These are phyloP conservation scores for Fusarium temperatum DNA, from an alignment of 2,329 filamentous ascomycete genomes.

Conservation along the genomic window DNA sequence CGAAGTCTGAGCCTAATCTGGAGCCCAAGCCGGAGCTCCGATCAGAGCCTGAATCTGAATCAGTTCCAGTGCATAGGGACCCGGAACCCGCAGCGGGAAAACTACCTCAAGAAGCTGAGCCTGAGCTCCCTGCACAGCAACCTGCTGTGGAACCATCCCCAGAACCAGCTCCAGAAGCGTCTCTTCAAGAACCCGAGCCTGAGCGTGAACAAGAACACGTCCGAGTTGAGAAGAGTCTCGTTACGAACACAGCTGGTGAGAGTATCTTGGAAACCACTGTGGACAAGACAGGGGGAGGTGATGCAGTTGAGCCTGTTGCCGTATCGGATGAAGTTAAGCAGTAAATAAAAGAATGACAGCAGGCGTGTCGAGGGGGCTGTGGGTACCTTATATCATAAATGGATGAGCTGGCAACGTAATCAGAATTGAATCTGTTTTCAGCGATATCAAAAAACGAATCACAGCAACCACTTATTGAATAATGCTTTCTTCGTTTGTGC, in stretches of 20 bases:
- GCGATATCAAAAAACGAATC: not conserved
- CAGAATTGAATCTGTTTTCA: not conserved
- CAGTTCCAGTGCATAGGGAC: slow-evolving; percentile 17
- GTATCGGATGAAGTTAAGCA: slow-evolving; percentile 48
- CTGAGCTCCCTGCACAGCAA: slow-evolving; percentile 13
- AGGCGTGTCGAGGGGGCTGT: not conserved
- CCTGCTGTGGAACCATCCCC: slow-evolving; percentile 24
- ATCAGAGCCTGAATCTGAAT: slow-evolving; percentile 21
- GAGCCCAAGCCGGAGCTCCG: slow-evolving; percentile 20
- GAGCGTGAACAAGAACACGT: not conserved
- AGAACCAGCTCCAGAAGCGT: slow-evolving; percentile 4
- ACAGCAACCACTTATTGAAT: not conserved
- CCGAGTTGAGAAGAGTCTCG: slow-evolving; percentile 49
- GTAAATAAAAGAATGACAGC: slow-evolving; percentile 24
- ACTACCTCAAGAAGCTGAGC: slow-evolving; percentile 19
- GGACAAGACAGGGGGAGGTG: slow-evolving; percentile 46
- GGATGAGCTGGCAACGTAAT: slow-evolving; percentile 11
- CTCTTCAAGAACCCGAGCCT: not conserved
- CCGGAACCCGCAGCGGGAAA: slow-evolving; percentile 22
- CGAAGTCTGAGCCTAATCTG: slow-evolving; percentile 7
- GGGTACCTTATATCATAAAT: slow-evolving; percentile 13
- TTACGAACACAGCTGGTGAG: slow-evolving; percentile 55
- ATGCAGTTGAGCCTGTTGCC: slow-evolving; percentile 48
- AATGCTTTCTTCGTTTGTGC: not conserved
- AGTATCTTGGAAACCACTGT: slow-evolving; percentile 52